Evolutionary conservation across 1,139 yeast species (phyloP).

Genomic region (Suhomyces choctaworum): DNA sequence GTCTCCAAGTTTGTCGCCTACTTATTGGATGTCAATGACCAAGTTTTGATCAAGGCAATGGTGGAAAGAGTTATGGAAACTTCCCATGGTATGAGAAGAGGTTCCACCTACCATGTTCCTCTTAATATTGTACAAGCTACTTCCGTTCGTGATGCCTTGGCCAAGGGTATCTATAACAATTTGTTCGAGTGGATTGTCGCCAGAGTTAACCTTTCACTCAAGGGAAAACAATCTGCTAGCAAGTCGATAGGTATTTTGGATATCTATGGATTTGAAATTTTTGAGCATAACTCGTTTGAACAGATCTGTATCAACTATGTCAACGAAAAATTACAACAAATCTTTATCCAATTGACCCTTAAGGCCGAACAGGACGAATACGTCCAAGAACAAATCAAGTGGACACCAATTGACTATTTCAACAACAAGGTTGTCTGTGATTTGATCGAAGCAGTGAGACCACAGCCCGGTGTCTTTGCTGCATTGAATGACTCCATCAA

Average conservation of each 20-base stretch:
- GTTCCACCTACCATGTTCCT: conserved; percentile 93
- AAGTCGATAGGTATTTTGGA: conserved; percentile 92
- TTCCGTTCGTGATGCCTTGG: conserved; percentile 92
- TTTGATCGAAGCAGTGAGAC: conserved; percentile 88
- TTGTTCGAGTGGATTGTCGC: conserved; percentile 97
- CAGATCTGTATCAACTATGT: conserved; percentile 97
- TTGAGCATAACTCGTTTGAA: conserved; percentile 94
- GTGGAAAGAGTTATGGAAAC: conserved; percentile 88
- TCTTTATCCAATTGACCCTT: conserved; percentile 90
- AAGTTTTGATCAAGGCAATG: conserved; percentile 63
- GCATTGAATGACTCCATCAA: conserved; percentile 97
- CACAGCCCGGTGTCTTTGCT: conserved; percentile 92
- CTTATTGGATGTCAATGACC: conserved; percentile 76
- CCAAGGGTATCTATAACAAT: conserved; percentile 91
- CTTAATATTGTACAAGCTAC: conserved; percentile 88
- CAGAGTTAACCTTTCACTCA: conserved; percentile 74
- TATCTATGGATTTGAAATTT: conserved; percentile 97
- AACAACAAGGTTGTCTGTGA: conserved; percentile 97
- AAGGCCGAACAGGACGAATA: conserved; percentile 98
- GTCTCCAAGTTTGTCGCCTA: conserved; percentile 95
- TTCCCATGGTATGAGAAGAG: conserved; percentile 82
- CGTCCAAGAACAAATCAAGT: conserved; percentile 88
- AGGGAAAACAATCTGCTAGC: conserved; percentile 42
- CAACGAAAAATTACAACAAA: conserved; percentile 95
- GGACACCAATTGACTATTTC: conserved; percentile 98